Base-by-base conservation (phyloP, 2,329 filamentous ascomycete species). In the Colletotrichum godetiae region DNA sequence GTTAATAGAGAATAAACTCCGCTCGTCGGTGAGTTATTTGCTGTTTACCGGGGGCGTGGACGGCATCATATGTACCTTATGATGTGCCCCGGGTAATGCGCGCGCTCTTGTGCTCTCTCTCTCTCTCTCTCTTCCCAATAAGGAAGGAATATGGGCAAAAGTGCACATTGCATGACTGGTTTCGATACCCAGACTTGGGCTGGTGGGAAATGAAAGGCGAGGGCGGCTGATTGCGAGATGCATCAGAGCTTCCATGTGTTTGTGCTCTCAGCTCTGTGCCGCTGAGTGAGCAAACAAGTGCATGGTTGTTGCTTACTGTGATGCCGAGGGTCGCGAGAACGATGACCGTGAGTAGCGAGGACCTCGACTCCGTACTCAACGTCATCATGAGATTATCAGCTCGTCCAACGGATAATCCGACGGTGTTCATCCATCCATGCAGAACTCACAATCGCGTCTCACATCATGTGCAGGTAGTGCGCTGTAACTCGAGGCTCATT, bases 401-500 rank as follows among this genome's bases (percentile, higher is more conserved):
- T n/a, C 42, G 19, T 4, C 19, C 42, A 10, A 0, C 19, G 6
- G 4, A 4, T 19, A 19, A 8, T 49, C 19, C 19, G 22, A 13
- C 19, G 4, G 5, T 29, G 24, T 12, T 1, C 29, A 56, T 27
- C 31, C 27, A 52, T 8, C 29, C 5, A 31, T 10, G 53, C 22
- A 6, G 31, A 12, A 5, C 22, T 31, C 8, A 29, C 2, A 13
- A 37, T 1, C 24, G n/a, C 4, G 3, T 12, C 10, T n/a, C 15
- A 15, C 12, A 10, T 29, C 10, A 3, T 10, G 13, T 19, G 24
- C 7, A 60, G 22, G 33, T 46, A 55, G n/a, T 7, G 6, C 15
- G 27, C 19, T 19, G 12, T 19, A n/a, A 68, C 37, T 37, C 22
- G 15, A 56, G 58, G 46, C 31, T 62, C 57, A 72, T 68, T 72